Percentiles rank a stretch among this genome's conserved stretches.
These are phyloP conservation scores for Pleurotus sapidus DNA, from an alignment of 768 basidiomycete species.

Conservation along the genomic window DNA sequence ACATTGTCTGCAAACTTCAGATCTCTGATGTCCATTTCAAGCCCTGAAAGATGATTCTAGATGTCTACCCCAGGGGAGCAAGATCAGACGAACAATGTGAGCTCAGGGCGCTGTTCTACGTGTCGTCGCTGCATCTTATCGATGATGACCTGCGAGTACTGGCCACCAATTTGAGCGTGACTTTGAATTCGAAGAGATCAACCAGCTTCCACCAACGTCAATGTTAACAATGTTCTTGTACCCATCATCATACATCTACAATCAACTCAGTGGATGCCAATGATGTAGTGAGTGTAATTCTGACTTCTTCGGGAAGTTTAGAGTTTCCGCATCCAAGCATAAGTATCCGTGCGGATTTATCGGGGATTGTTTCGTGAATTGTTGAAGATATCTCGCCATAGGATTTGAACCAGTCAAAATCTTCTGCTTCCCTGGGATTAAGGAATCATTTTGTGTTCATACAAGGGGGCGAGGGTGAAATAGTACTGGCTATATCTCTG, in stretches of 20 bases:
- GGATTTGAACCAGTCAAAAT: constrained; percentile 90
- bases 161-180: background rate
- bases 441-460: constrained; percentile 4
- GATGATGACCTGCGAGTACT: constrained; percentile 79
- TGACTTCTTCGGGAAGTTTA: constrained; percentile 72
- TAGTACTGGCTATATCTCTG: constrained; percentile 64
- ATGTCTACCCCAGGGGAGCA: background rate
- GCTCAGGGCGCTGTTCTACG: constrained; percentile 46
- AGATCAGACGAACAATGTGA: constrained; percentile 58
- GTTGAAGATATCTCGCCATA: constrained; percentile 68
- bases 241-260: constrained; percentile 84
- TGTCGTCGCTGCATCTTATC: constrained; percentile 69
- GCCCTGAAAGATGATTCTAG: constrained; percentile 45
- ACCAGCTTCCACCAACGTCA: constrained; percentile 47
- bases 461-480: background rate
- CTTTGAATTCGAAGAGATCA: background rate
- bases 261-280: background rate
- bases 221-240: constrained; percentile 78
- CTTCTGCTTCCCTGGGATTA: constrained; percentile 48
- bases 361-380: constrained; percentile 60
- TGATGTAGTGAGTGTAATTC: constrained; percentile 12
- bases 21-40: constrained; percentile 79
- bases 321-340: constrained; percentile 89
- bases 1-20: constrained; percentile 55
- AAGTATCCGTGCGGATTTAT: constrained; percentile 58